Evolutionary conservation across 1,284 basidiomycete species (phyloP), one percentile per base, ranked within the genome.

Genomic region (Macrocybe sp.): DNA sequence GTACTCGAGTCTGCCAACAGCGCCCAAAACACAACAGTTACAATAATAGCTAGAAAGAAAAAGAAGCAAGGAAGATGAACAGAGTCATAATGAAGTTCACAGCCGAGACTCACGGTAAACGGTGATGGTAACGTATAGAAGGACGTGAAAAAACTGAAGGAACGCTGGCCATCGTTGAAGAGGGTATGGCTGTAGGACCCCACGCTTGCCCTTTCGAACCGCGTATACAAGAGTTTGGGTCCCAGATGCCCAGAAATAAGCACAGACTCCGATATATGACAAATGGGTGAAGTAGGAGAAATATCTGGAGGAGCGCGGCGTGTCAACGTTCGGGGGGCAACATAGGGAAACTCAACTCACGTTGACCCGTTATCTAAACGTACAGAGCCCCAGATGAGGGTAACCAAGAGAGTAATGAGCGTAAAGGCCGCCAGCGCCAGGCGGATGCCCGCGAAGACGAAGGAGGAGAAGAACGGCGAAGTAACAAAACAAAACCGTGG

Each of bases 1-100:
- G 74, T 75, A 0, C 54, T 29, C 0, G 73, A 47, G 4, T 64
- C 61, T 2, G 78, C 57, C 2, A 89, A 67, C 6, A 88, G 56
- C 0, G 69, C 56, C 86, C 87, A 89, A 59, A 70, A 89, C 0
- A 87, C 79, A 32, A 75, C 64, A 0, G 83, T 85, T 1, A 87
- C 83, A 16, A 89, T 59, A 47, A 89, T 65, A 3, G 87, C 85
- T 83, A 53, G 52, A 22, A 39, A 1, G 14, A 41, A 22, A 34
- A 16, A 48, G 37, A 1, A n/a, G 29, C 38, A 29, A 43, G n/a
- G 29, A 34, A n/a, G 7, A 9, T n/a, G 14, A 45, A 31, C 30
- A 33, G 31, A 51, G 45, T 9, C 12, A 37, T 34, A 33, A 12
- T 52, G 45, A 16, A 49, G 42, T 33, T 11, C 6, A 48, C 34